A percentile compares a stretch with the other conserved stretches of the same genome.
phyloP scores from a whole-genome alignment of 2,329 filamentous ascomycete species.

The Didymella arachidicola region DNA sequence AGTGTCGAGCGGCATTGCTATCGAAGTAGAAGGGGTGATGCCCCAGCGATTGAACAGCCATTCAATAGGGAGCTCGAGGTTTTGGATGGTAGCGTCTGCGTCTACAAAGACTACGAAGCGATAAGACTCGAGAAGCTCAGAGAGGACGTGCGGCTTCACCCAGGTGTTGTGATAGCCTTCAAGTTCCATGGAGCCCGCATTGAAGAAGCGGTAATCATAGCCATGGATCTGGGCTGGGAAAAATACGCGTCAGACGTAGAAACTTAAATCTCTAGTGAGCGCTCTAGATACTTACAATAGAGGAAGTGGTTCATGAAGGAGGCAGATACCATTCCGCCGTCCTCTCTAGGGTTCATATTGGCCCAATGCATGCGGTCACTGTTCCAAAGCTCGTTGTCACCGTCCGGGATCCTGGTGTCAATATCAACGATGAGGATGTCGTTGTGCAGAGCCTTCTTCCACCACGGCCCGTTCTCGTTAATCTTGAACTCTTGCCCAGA shows the following conservation, averaged over 20 bases:
- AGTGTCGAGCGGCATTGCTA: conserved; percentile 54
- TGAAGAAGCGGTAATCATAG: conserved; percentile 57
- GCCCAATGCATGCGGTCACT: conserved; percentile 34
- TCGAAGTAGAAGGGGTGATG: conserved; percentile 50
- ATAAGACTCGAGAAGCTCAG: conserved; percentile 52
- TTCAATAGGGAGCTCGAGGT: conserved; percentile 57
- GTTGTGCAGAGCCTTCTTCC: conserved; percentile 35
- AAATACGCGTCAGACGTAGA: not conserved
- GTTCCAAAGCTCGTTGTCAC: conserved; percentile 35
- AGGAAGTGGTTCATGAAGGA: conserved; percentile 53
- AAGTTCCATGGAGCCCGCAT: conserved; percentile 42
- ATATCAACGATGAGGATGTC: conserved; percentile 43
- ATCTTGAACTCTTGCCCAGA: conserved; percentile 21
- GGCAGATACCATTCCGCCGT: conserved; percentile 46
- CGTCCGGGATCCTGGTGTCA: conserved; percentile 37
- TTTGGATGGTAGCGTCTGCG: conserved; percentile 54
- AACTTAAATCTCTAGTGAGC: conserved; percentile 5
- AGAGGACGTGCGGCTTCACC: conserved; percentile 54
- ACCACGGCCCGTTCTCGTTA: conserved; percentile 30
- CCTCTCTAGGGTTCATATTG: conserved; percentile 28
- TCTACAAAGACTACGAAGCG: conserved; percentile 57
- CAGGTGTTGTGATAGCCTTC: conserved; percentile 52
- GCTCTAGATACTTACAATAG: conserved; percentile 32
- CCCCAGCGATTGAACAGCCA: conserved; percentile 60
- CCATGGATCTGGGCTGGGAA: conserved; percentile 48